Base-by-base conservation (phyloP, 768 basidiomycete species). In the Phylloporus sp. region DNA sequence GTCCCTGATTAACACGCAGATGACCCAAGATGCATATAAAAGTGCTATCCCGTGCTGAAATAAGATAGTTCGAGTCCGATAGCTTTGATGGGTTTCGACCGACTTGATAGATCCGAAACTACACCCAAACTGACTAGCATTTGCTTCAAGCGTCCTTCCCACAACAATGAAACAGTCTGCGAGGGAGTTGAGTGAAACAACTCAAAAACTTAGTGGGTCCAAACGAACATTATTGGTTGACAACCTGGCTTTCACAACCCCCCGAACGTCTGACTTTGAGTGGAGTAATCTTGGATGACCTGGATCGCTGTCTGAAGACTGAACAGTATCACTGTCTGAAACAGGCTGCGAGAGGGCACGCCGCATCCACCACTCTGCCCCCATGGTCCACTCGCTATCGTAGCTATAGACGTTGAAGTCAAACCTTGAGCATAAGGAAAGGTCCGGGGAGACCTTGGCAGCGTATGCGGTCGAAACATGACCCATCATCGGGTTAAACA, bases 381-480 rank as follows among this genome's bases (percentile, higher is more conserved):
- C 95, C 71, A 97, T 79, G 9, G 90, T 86, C 86, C 93, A 87
- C 64, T 97, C 94, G 65, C 90, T 93, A 56, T 95, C 91, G 65
- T 92, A 97, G 67, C 90, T 93, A 63, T 97, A 96, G 22, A 94
- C 80, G 60, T 98, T 98, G 69, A 97, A 92, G 62, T 97, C 92
- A 61, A 94, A 98, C 18, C 90, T 81, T 1, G 90, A 86, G 40
- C 89, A 89, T 17, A 98, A 64, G 0, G 90, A 82, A 33, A 97
- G 79, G 63, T 95, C 89, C 11, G 78, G 78, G 6, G 89, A 88
- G 9, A 90, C 84, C 42, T 84, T 86, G 3, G 94, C 90, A 0
- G 91, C 85, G 63, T 97, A 97, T 29, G 94, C 91, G 7, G 86
- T 77, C 2, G 90, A 90, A 38, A 97, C 74, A 61, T 97, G 93